Base-by-base conservation (phyloP, 2,329 filamentous ascomycete species). In the Neodidymelliopsis sp. region DNA sequence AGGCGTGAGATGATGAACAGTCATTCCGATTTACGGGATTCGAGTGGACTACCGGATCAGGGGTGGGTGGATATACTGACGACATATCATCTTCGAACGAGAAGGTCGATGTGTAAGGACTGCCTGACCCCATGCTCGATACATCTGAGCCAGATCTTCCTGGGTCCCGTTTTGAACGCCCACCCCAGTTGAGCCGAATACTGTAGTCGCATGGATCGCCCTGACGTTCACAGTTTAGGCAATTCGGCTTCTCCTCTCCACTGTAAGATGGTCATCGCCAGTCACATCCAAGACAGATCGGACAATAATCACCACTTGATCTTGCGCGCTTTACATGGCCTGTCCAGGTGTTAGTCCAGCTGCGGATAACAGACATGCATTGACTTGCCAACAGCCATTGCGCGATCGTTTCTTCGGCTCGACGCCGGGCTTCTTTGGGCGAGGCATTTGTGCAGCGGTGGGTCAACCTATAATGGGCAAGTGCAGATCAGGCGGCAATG, bases 171-270 rank as follows among this genome's bases (percentile, higher is more conserved):
- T 84, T 87, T 38, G 81, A 80, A 47, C 89, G 82, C 4, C 89
- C 88, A 52, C 88, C 86, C 90, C 90, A 93, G 63, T 92, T 92
- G 57, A 93, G 75, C 23, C 88, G 82, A 60, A 93, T 89, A 62
- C 84, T 89, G 70, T 92, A 93, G 72, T 94, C 89, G 75, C 90
- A 94, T 35, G 77, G 75, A 66, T 91, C 88, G 53, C 85, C 85
- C 56, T 86, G 84, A 53, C 84, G 84, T 61, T 85, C 79, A 71
- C 90, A 93, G 65, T 91, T 91, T 37, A 81, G 65, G 72, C 90
- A 93, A 54, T 73, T 75, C 11, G 90, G 89, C 58, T 87, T 87
- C 66, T 89, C 86, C 71, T 93, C 90, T 55, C 87, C 89, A 73
- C 81, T 83, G 35, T 29, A 25, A 18, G 18, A 54, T 6, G 18